phyloP scores from a whole-genome alignment of 2,329 filamentous ascomycete genomes.

The Aspergillus pseudotamarii region DNA sequence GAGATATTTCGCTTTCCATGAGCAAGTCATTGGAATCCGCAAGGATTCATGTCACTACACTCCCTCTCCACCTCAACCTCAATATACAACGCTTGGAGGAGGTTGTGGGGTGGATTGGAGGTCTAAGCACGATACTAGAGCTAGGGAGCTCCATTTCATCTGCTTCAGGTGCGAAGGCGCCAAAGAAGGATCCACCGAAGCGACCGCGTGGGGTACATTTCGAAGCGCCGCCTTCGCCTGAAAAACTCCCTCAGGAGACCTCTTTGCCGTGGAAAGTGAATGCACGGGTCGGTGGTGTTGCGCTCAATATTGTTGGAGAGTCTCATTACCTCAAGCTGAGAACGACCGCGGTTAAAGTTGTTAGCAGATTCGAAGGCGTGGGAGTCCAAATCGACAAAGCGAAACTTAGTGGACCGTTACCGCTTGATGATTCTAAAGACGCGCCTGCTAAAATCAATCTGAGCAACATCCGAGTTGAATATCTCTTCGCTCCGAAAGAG shows the following conservation, averaged over 20 bases:
- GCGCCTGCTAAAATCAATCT: constrained; percentile 66
- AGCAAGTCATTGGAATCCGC: constrained; percentile 32
- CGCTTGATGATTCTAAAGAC: constrained; percentile 50
- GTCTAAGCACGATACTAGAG: constrained; percentile 86
- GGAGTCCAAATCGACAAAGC: constrained; percentile 75
- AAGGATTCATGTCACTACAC: constrained; percentile 67
- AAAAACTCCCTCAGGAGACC: constrained; percentile 16
- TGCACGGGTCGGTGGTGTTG: constrained; percentile 73
- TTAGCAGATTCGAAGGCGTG: constrained; percentile 72
- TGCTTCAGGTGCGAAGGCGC: constrained; percentile 57
- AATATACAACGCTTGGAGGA: constrained; percentile 84
- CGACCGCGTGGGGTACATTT: constrained; percentile 60
- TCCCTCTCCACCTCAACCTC: constrained; percentile 74
- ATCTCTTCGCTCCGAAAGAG: constrained; percentile 72
- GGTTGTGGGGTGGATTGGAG: constrained; percentile 84
- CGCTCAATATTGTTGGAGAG: constrained; percentile 75
- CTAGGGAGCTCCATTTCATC: constrained; percentile 83
- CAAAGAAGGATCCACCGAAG: constrained; percentile 33
- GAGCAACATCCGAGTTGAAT: constrained; percentile 70
- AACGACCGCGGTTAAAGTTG: constrained; percentile 79
- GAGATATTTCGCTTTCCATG: constrained; percentile 44
- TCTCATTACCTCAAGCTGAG: constrained; percentile 74
- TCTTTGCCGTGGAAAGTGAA: constrained; percentile 65
- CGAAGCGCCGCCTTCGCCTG: constrained; percentile 46
- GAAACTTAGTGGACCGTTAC: constrained; percentile 71